Evolutionary conservation across 805 yeast species (phyloP).

Genomic region (Wickerhamomyces ciferrii): DNA sequence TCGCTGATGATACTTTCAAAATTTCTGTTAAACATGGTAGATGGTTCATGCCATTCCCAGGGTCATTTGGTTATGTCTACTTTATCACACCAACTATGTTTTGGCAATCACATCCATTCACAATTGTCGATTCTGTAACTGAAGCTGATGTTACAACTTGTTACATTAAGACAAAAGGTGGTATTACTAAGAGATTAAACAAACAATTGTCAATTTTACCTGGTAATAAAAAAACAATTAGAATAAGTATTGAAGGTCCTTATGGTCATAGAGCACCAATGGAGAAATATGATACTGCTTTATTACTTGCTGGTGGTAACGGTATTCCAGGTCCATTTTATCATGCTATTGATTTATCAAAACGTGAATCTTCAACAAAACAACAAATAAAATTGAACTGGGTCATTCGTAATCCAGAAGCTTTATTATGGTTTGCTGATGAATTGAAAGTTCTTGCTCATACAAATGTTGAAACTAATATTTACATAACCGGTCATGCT

Average conservation of each 20-base stretch:
- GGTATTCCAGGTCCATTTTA: conserved; percentile 45
- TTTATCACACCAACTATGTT: conserved; percentile 43
- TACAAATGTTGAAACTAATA: conserved; percentile 22
- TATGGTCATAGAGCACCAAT: conserved; percentile 42
- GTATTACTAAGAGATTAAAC: conserved; percentile 40
- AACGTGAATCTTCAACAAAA: conserved; percentile 14
- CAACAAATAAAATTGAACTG: conserved; percentile 46
- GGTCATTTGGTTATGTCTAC: conserved; percentile 50
- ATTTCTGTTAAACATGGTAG: conserved; percentile 37
- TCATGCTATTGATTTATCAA: conserved; percentile 27
- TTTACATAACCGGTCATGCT: conserved; percentile 30
- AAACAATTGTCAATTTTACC: conserved; percentile 25
- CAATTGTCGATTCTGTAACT: conserved; percentile 36
- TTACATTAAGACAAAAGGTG: conserved; percentile 44
- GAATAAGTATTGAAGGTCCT: conserved; percentile 51
- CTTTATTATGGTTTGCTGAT: conserved; percentile 40
- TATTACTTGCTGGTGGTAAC: conserved; percentile 43
- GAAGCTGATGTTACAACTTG: conserved; percentile 31
- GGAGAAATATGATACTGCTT: conserved; percentile 28
- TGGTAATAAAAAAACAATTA: conserved; percentile 19
- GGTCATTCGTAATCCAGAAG: conserved; percentile 51
- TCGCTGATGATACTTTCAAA: conserved; percentile 41
- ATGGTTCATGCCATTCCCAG: conserved; percentile 43
- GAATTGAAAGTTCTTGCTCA: conserved; percentile 30
- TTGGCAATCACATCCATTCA: conserved; percentile 72